Evolutionary conservation across 2,329 filamentous ascomycete genomes (phyloP).

Genomic region (Stachybotrys elegans): DNA sequence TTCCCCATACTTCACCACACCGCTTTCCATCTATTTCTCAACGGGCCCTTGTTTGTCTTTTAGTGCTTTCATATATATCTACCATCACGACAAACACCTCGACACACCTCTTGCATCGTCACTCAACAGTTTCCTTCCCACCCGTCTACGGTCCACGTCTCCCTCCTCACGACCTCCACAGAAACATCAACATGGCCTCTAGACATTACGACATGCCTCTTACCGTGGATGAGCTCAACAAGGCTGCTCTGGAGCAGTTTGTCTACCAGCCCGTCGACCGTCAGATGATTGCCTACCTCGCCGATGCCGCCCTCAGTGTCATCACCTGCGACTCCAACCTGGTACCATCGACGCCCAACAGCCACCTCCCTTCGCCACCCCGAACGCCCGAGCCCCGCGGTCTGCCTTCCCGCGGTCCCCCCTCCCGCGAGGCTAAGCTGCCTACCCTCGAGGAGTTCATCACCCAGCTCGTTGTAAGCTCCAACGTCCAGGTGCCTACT

Average conservation of each 20-base stretch:
- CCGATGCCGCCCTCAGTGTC: constrained; percentile 68
- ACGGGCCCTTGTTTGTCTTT: no score
- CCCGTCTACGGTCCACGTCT: constrained; percentile 9
- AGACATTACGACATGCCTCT: constrained; percentile 26
- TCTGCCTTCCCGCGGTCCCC: constrained; percentile 38
- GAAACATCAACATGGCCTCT: constrained; percentile 37
- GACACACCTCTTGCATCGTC: background rate
- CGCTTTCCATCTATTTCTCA: no score
- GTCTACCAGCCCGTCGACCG: constrained; percentile 70
- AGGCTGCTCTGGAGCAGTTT: constrained; percentile 72
- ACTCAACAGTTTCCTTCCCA: background rate
- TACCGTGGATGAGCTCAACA: constrained; percentile 56
- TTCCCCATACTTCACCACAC: constrained; percentile 2
- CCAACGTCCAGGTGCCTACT: constrained; percentile 94
- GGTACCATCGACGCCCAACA: constrained; percentile 37
- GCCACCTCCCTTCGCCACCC: constrained; percentile 45
- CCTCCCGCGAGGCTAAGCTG: constrained; percentile 49
- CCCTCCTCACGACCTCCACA: constrained; percentile 14
- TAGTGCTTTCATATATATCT: background rate
- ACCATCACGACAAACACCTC: background rate
- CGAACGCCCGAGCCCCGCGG: constrained; percentile 43
- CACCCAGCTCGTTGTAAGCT: constrained; percentile 80
- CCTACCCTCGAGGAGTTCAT: constrained; percentile 90
- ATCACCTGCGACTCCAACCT: constrained; percentile 69
- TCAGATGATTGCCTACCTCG: constrained; percentile 74